Evolutionary conservation across 1,139 yeast genomes (phyloP), one percentile per base, ranked within the genome.

Genomic region (Meyerozyma sp.): DNA sequence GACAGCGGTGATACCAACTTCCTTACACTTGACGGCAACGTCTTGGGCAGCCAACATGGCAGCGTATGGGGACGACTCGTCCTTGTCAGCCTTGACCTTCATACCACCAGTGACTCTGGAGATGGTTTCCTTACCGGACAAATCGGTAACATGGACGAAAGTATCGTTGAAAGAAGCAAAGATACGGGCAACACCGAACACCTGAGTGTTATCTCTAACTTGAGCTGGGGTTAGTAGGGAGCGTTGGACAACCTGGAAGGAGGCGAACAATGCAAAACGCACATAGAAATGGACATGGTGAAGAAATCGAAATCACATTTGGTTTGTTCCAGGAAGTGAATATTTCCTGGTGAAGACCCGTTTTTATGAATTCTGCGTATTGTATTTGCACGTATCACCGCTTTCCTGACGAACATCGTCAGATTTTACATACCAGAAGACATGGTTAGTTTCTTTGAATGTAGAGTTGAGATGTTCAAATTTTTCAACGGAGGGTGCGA

Each of bases 1-100:
- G 68, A 94, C 96, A 61, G 99, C 99, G 66, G 95, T 94, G 73
- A 94, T 91, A 74, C 99, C 99, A 62, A 94, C 97, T 81, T 94
- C 98, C 84, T 91, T 91, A 85, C 98, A 91, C 77, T 86, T 89
- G 64, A 75, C 94, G 68, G 98, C 98, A 69, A 88, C 99, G 69
- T 94, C 99, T 82, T 94, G 99, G 60, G 99, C 98, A 74, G 99
- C 99, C 84, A 94, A 86, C 99, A 94, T 94, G 70, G 98, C 98
- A 70, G 99, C 99, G 85, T 94, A 94, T 75, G 99, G 98, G 61
- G 98, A 89, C 56, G 98, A 93, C 84, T 94, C 98, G 74, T 94
- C 99, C 84, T 97, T 90, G 81, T 94, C 99, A 67, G 98, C 98
- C 85, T 94, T 94, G 75, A 94, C 99, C 84, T 94, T 94, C 98